Evolutionary conservation across 495 filamentous ascomycete species (phyloP).

Genomic region (Hyaloscypha finlandica): DNA sequence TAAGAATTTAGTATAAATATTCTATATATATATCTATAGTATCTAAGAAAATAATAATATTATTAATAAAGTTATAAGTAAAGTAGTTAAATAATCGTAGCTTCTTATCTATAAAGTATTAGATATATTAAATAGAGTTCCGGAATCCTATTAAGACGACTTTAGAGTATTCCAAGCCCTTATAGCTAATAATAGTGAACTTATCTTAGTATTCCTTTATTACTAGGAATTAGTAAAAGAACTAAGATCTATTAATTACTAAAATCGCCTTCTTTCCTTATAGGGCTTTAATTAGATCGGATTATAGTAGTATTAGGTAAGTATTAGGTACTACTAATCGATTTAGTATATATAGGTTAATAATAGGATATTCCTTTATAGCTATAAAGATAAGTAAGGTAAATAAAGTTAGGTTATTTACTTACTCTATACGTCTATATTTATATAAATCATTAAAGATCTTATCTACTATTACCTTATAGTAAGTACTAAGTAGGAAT

Average conservation of each 20-base stretch:
- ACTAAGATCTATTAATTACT: neutral
- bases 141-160: neutral
- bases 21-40: neutral
- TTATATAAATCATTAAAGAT: no score
- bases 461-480: no score
- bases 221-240: slow-evolving; percentile 8
- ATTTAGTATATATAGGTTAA: neutral
- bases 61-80: neutral
- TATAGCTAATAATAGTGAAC: neutral
- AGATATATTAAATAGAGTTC: neutral
- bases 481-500: no score
- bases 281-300: neutral
- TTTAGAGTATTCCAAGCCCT: neutral
- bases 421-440: no score
- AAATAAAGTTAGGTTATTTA: no score
- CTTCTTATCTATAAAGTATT: neutral
- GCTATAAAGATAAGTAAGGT: no score
- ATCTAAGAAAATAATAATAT: neutral
- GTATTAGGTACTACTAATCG: neutral
- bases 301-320: neutral
- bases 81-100: neutral
- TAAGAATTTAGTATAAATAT: neutral
- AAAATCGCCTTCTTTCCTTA: neutral
- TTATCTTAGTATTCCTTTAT: neutral
- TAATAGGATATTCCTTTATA: neutral